phyloP scores from a whole-genome alignment of 2,329 filamentous ascomycete species.

The Cephalotrichum gorgonifer region DNA sequence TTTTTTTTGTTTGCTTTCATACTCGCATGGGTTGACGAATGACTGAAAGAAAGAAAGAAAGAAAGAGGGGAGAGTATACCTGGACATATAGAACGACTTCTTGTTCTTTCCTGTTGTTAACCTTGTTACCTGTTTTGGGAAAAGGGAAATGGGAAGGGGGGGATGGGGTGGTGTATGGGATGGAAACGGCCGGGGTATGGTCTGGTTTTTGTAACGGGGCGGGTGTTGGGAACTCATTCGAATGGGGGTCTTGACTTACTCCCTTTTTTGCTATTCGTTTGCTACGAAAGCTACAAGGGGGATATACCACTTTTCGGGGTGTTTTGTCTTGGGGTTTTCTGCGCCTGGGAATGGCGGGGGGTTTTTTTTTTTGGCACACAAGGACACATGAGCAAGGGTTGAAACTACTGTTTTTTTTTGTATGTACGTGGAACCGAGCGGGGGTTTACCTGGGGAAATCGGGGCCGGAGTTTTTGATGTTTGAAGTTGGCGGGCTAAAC shows the following conservation, averaged over 20 bases:
- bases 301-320: not conserved
- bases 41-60: no score
- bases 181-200: slow-evolving; percentile 2
- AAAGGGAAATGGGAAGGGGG: slow-evolving; percentile 1
- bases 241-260: slow-evolving; percentile 2
- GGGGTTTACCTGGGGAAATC: no score
- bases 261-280: slow-evolving; percentile 1
- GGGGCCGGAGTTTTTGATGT: no score
- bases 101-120: slow-evolving; percentile 4
- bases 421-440: no score
- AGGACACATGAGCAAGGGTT: not conserved
- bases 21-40: not conserved
- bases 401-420: not conserved
- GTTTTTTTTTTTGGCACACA: not conserved
- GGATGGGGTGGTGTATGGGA: not conserved
- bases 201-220: not conserved
- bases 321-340: not conserved
- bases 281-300: no score
- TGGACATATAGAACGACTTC: slow-evolving; percentile 4
- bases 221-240: no score
- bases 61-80: not conserved
- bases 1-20: slow-evolving; percentile 1
- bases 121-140: not conserved
- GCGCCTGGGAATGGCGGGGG: not conserved
- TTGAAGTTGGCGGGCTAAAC: no score